Base-by-base conservation (phyloP, 148 eudicot species). In the Agrostemma githago region DNA sequence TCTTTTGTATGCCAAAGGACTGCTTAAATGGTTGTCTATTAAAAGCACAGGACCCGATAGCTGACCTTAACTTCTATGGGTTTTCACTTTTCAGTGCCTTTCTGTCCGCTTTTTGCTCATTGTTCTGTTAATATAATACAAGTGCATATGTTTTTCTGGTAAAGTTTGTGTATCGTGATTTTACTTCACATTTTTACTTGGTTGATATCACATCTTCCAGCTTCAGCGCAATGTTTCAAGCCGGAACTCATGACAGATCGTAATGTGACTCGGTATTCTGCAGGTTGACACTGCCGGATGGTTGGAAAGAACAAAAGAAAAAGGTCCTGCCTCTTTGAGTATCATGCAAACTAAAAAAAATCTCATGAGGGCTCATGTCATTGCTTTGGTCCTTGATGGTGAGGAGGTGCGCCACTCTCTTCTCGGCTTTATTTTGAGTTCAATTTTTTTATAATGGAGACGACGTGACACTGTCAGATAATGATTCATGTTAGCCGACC, bases 221-320 rank as follows among this genome's bases (percentile, higher is more conserved):
- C 19, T 12, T 48, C 72, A 26, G 72, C 21, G 37, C 8, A 14
- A 16, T 54, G 20, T 70, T 71, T 4, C 60, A n/a, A 57, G 44
- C 8, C n/a, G 74, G 34, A 51, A 16, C 62, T 57, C 73, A 38
- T 37, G 62, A 56, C 56, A 48, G 46, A 12, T 8, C 6, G 21
- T 53, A 15, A 34, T 5, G n/a, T 65, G 6, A 58, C 21, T 41
- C 62, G 44, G 15, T 11, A 40, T 54, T 69, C 6, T 76, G 72
- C 88, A 95, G 99, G 99, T 96, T 76, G 99, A 92, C 85, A 96
- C 99, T 73, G 99, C 97, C 42, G 99, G 99, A 58, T 96, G 99
- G 99, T 78, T 96, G 91, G 96, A 80, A 56, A 90, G 99, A 85
- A 84, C 96, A 83, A 88, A 86, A 73, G 97, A 92, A 72, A 96